Evolutionary conservation across 371 early-diverging fungal species (phyloP).

Genomic region (Rhizopus delemar): DNA sequence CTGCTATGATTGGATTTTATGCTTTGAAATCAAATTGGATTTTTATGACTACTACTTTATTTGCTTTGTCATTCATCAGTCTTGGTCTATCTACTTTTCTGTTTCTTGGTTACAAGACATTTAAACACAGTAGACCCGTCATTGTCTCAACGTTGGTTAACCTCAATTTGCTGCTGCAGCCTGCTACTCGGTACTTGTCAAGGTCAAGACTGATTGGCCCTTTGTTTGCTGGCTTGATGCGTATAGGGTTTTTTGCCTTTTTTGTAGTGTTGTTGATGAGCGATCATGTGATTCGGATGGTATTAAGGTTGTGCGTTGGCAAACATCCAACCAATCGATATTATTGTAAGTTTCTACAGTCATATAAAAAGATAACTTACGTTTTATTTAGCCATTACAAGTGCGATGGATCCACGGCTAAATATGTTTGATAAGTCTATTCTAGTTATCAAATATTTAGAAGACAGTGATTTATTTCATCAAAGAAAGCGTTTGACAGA

Average conservation of each 20-base stretch:
- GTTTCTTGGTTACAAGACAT: constrained; percentile 37
- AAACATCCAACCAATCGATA: constrained; percentile 28
- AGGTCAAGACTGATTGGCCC: constrained; percentile 28
- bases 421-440: constrained; percentile 34
- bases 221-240: constrained; percentile 21
- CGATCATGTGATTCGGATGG: constrained; percentile 28
- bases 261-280: constrained; percentile 33
- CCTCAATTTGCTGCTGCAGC: constrained; percentile 26
- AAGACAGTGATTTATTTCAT: constrained; percentile 25
- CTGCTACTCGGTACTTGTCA: constrained; percentile 27
- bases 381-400: constrained; percentile 27
- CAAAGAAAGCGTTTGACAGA: constrained; percentile 25
- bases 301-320: constrained; percentile 29
- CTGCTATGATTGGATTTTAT: constrained; percentile 29
- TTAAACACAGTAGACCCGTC: constrained; percentile 40
- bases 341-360: constrained; percentile 22
- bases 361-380: neutral
- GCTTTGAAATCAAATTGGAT: constrained; percentile 18
- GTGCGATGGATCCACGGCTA: constrained; percentile 36
- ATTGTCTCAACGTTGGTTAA: constrained; percentile 22
- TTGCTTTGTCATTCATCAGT: constrained; percentile 28
- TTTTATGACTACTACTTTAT: constrained; percentile 19
- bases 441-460: constrained; percentile 24
- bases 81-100: constrained; percentile 28
- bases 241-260: constrained; percentile 31